Percentiles rank a stretch among this genome's conserved stretches.
Evolutionary conservation across 345 rosid genomes (phyloP).

Genomic region (Diplotaxis tenuifolia): DNA sequence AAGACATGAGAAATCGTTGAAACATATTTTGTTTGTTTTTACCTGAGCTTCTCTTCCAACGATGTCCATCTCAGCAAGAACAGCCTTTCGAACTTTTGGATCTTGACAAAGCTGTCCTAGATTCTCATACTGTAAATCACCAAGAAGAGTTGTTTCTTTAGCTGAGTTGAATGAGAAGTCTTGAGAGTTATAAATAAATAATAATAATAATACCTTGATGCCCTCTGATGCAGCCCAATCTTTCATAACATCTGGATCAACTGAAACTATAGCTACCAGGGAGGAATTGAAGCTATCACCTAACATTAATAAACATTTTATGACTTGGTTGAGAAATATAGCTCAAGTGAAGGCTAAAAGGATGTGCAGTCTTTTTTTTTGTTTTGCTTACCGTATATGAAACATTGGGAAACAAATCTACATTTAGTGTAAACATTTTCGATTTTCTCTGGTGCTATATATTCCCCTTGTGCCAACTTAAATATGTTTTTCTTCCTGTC

Average conservation of each 20-base stretch:
- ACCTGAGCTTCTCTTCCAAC: slow-evolving; percentile 75
- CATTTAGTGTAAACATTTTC: slow-evolving; percentile 91
- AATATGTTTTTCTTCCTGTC: slow-evolving; percentile 78
- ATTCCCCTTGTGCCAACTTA: slow-evolving; percentile 97
- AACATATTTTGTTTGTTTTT: neutral
- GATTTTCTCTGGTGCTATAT: slow-evolving; percentile 96
- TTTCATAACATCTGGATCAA: slow-evolving; percentile 71
- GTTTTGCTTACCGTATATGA: slow-evolving; percentile 62
- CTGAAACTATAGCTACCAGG: slow-evolving; percentile 71
- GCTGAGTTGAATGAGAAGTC: neutral
- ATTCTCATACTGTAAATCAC: slow-evolving; percentile 54
- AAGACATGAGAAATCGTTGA: neutral
- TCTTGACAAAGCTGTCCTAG: slow-evolving; percentile 64
- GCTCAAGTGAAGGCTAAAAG: neutral
- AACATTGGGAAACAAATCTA: slow-evolving; percentile 72
- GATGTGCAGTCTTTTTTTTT: neutral
- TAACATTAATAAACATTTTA: slow-evolving; percentile 31
- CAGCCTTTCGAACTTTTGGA: slow-evolving; percentile 56
- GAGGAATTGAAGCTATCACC: slow-evolving; percentile 87
- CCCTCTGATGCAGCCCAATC: slow-evolving; percentile 77
- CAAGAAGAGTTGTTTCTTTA: neutral
- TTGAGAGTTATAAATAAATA: neutral
- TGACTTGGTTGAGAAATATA: slow-evolving; percentile 18
- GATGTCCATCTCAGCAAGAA: slow-evolving; percentile 73
- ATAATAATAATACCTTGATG: slow-evolving; percentile 50